phyloP scores from a whole-genome alignment of 2,329 filamentous ascomycete species.

The Elsinoe fawcettii region DNA sequence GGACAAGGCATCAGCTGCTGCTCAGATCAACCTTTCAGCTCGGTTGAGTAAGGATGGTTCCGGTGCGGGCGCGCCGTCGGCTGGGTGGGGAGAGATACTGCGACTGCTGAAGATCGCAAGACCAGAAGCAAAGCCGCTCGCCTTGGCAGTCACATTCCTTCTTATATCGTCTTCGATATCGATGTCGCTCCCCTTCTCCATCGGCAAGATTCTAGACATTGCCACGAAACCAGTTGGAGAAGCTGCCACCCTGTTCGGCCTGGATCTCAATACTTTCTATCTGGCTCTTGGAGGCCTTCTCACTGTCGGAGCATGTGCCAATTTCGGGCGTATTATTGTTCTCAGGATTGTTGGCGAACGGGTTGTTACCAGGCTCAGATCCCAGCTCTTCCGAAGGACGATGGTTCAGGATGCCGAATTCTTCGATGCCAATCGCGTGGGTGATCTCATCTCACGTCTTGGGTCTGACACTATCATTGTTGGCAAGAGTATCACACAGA shows the following conservation, averaged over 20 bases:
- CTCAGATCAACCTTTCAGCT: slow-evolving; percentile 82
- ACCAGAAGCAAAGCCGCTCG: slow-evolving; percentile 72
- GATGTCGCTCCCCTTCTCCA: slow-evolving; percentile 94
- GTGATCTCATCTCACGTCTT: slow-evolving; percentile 89
- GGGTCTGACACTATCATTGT: slow-evolving; percentile 97
- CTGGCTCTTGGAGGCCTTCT: slow-evolving; percentile 64
- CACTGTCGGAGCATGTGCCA: slow-evolving; percentile 75
- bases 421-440: slow-evolving; percentile 94
- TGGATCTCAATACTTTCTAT: slow-evolving; percentile 85
- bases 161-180: slow-evolving; percentile 86
- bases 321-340: slow-evolving; percentile 89
- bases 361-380: slow-evolving; percentile 82
- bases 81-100: slow-evolving; percentile 70
- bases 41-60: slow-evolving; percentile 75
- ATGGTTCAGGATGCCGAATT: slow-evolving; percentile 98
- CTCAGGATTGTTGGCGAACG: slow-evolving; percentile 90
- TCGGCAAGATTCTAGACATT: slow-evolving; percentile 89
- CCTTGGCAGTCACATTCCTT: slow-evolving; percentile 74
- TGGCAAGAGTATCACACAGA: slow-evolving; percentile 96
- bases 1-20: slow-evolving; percentile 77
- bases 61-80: slow-evolving; percentile 37
- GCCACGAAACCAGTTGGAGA: slow-evolving; percentile 61
- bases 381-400: slow-evolving; percentile 81
- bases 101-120: slow-evolving; percentile 81
- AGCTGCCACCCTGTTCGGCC: slow-evolving; percentile 66